Evolutionary conservation across 805 yeast genomes (phyloP), one percentile per base, ranked within the genome.

Genomic region (Ogataea zsoltii): DNA sequence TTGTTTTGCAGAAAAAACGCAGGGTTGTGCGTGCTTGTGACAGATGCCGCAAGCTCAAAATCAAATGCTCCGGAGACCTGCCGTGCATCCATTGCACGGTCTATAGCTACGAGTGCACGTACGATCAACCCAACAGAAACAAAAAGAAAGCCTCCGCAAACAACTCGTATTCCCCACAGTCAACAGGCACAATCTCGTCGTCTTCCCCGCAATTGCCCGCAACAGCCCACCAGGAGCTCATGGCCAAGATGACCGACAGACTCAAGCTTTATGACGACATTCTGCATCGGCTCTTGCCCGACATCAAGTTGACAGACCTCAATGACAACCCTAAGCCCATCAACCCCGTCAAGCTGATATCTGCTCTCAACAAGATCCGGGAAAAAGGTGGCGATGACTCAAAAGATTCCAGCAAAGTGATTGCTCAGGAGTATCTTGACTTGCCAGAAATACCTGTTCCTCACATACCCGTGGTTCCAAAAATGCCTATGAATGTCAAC

Each of bases 31-130:
- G 73, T 35, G 82, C 81, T 7, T 78, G 83, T 55, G 77, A 72
- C 49, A 63, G 70, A 47, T 78, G 83, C 51, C 62, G 82, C 29
- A 69, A 67, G 55, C 62, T 77, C 40, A 78, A 78, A 56, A 72
- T 75, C 49, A 76, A 74, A 53, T 78, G 83, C 54, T 75, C 79
- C 41, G 79, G 81, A 7, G 67, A 64, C 14, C 56, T 61, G 32
- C 81, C 82, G 3, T 78, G 83, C 50, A 63, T 70, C 7, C 72
- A 70, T 41, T 89, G 96, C 61, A 85, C 96, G 1, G 96, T 88
- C 1, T 90, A 88, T 66, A 80, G 88, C 16, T 87, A 85, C 63
- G 85, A 80, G 46, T 89, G 97, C 66, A 80, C 95, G 0, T 89
- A 89, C 62, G 87, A 85, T 58, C 88, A 87, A 57, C 92, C 95